Evolutionary conservation across 2,329 filamentous ascomycete species (phyloP).

Genomic region (Phaeoacremonium minimum): DNA sequence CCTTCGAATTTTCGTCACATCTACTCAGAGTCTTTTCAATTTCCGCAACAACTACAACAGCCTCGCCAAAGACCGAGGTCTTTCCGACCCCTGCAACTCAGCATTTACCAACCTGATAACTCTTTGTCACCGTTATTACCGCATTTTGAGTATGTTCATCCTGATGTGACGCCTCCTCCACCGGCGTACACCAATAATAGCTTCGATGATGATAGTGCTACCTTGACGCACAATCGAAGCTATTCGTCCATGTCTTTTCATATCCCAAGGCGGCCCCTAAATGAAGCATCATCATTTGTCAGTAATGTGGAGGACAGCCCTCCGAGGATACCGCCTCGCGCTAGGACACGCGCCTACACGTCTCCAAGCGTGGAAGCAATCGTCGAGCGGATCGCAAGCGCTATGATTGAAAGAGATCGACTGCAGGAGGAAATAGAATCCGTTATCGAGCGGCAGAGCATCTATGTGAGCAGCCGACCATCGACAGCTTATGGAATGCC

Average conservation of each 20-base stretch:
- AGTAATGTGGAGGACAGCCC: slow-evolving; percentile 24
- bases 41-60: slow-evolving; percentile 21
- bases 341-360: slow-evolving; percentile 37
- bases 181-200: slow-evolving; percentile 27
- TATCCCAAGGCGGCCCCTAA: slow-evolving; percentile 41
- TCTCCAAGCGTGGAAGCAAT: slow-evolving; percentile 45
- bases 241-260: slow-evolving; percentile 53
- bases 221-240: slow-evolving; percentile 35
- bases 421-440: slow-evolving; percentile 57
- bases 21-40: slow-evolving; percentile 39
- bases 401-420: slow-evolving; percentile 54
- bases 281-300: slow-evolving; percentile 24
- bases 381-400: slow-evolving; percentile 50
- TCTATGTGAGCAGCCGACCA: slow-evolving; percentile 49
- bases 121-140: slow-evolving; percentile 53
- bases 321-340: slow-evolving; percentile 38
- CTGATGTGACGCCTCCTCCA: slow-evolving; percentile 31
- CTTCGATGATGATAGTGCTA: slow-evolving; percentile 27
- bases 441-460: slow-evolving; percentile 55
- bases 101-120: slow-evolving; percentile 42
- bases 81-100: slow-evolving; percentile 54
- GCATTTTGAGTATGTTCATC: slow-evolving; percentile 36
- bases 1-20: slow-evolving; percentile 59
- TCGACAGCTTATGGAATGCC: slow-evolving; percentile 42
- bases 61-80: slow-evolving; percentile 25